phyloP scores from a whole-genome alignment of 495 filamentous ascomycete species.

The Usnea hakonensis region DNA sequence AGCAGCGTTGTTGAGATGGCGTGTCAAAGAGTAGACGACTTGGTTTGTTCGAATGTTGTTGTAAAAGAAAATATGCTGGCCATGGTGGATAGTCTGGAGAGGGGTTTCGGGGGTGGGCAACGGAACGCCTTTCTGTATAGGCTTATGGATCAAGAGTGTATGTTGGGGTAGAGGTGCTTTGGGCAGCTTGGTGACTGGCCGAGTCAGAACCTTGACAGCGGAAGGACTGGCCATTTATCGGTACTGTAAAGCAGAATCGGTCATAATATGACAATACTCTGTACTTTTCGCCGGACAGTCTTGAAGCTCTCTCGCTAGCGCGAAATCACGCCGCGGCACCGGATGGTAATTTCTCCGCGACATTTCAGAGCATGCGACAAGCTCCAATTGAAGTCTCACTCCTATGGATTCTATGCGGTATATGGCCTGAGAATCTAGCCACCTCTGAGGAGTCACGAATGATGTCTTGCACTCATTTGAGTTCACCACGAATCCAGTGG shows the following conservation, averaged over 20 bases:
- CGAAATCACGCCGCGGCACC: neutral
- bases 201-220: neutral
- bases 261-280: neutral
- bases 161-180: conserved; percentile 5
- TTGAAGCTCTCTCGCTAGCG: neutral
- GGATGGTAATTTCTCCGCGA: neutral
- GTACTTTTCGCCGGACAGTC: neutral
- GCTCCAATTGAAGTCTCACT: neutral
- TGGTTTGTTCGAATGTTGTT: conserved; percentile 72
- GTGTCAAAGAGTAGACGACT: conserved; percentile 71
- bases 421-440: neutral
- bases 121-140: conserved; percentile 11
- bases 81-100: conserved; percentile 36
- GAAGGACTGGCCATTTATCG: neutral
- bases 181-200: neutral
- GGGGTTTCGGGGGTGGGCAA: conserved; percentile 1
- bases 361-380: neutral
- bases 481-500: conserved; percentile 5
- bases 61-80: conserved; percentile 75
- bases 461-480: conserved; percentile 14
- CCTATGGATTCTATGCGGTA: neutral
- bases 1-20: conserved; percentile 57
- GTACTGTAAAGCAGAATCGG: neutral
- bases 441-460: neutral
- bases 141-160: conserved; percentile 18